Conservation (phyloP, 1,139 yeast genomes). For the Taiozyma sp. region DNA sequence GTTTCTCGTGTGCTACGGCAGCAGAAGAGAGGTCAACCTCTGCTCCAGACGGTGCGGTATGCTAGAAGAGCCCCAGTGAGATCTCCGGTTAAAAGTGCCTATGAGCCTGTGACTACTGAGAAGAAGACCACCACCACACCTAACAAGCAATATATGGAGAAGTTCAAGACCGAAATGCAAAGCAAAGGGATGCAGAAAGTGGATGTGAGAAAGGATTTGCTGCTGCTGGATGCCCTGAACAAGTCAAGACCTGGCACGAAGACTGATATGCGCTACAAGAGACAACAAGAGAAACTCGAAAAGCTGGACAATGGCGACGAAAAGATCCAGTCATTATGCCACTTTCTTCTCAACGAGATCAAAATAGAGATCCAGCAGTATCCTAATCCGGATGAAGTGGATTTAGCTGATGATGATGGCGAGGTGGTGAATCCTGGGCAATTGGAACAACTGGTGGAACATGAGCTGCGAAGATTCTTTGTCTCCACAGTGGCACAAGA, state of each 20-base stretch:
- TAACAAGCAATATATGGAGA: neutral
- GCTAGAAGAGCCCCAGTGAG: neutral
- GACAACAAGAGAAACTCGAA: slow-evolving; percentile 8
- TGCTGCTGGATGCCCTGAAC: slow-evolving; percentile 15
- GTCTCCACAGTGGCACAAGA: slow-evolving; percentile 1
- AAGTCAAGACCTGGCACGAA: slow-evolving; percentile 15
- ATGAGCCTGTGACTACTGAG: neutral
- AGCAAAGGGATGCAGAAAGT: slow-evolving; percentile 5
- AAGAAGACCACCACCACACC: neutral
- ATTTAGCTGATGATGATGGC: neutral
- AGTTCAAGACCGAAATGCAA: neutral
- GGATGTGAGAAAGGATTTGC: slow-evolving; percentile 6
- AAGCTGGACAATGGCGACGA: slow-evolving; percentile 3
- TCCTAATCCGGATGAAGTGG: slow-evolving; percentile 13
- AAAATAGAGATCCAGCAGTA: slow-evolving; percentile 8
- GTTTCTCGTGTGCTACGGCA: neutral
- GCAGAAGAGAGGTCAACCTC: neutral
- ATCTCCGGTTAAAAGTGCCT: neutral
- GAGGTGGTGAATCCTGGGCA: neutral
- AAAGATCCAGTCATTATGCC: slow-evolving; percentile 8
- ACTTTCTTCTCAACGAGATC: slow-evolving; percentile 14
- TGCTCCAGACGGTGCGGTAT: neutral
- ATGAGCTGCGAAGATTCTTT: slow-evolving; percentile 7
- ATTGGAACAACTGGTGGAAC: slow-evolving; percentile 9
- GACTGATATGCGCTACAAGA: slow-evolving; percentile 15